Evolutionary conservation across 2,329 filamentous ascomycete genomes (phyloP).

Genomic region (Sclerotinia glacialis): DNA sequence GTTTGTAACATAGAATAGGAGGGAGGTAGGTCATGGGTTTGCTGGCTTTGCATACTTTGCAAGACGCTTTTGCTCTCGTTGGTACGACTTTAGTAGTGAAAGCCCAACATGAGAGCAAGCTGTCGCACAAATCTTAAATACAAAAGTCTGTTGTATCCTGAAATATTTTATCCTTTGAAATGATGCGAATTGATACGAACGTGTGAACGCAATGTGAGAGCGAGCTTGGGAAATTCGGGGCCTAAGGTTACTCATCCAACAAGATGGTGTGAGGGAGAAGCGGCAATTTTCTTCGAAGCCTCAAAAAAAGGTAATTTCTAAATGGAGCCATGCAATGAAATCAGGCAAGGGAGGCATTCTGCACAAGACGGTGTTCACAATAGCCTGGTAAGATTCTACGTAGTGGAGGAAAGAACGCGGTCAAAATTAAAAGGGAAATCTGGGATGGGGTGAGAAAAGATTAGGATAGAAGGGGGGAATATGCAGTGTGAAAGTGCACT

Average conservation of each 20-base stretch:
- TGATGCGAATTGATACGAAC: background rate
- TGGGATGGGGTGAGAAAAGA: background rate
- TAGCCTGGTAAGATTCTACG: background rate
- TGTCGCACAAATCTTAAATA: background rate
- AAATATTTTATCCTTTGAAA: background rate
- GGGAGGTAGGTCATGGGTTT: constrained; percentile 19
- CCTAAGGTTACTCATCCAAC: constrained; percentile 10
- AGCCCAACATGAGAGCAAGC: constrained; percentile 1
- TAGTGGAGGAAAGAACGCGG: constrained; percentile 1
- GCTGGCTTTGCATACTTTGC: constrained; percentile 19
- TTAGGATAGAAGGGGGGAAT: background rate
- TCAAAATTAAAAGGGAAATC: background rate
- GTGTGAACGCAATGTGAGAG: constrained; percentile 1
- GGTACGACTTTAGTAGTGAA: constrained; percentile 12
- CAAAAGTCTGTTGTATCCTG: constrained; percentile 5
- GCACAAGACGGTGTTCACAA: background rate
- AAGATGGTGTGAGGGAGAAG: background rate
- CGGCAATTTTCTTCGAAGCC: background rate
- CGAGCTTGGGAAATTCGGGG: background rate
- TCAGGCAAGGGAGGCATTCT: background rate
- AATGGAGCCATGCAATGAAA: background rate
- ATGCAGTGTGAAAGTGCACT: background rate
- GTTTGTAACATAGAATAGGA: constrained; percentile 25
- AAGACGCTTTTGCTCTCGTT: constrained; percentile 4
- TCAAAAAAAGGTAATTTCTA: background rate